Conservation (phyloP, 208 protist species). For the Leishmania guyanensis region DNA sequence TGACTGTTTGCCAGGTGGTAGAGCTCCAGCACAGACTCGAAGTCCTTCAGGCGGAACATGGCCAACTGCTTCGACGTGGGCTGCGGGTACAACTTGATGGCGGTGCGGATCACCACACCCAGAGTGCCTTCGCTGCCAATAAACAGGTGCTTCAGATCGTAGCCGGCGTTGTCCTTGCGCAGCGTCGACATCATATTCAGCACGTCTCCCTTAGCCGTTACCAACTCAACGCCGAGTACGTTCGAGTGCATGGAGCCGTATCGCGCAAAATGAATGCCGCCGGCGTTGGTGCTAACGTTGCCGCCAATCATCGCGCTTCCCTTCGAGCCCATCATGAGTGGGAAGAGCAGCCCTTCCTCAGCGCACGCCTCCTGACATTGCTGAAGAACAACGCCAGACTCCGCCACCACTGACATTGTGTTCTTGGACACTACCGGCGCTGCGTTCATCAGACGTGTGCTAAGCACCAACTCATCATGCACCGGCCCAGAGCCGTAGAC, state of each 20-base stretch:
- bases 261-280: conserved; percentile 95
- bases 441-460: conserved; percentile 91
- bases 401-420: conserved; percentile 75
- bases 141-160: conserved; percentile 97
- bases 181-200: conserved; percentile 82
- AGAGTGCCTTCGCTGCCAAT: conserved; percentile 97
- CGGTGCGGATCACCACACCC: conserved; percentile 93
- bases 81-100: conserved; percentile 52
- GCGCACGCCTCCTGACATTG: conserved; percentile 80
- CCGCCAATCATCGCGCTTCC: conserved; percentile 97
- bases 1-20: conserved; percentile 80
- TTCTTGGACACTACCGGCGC: conserved; percentile 60
- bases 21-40: conserved; percentile 70
- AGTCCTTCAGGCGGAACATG: conserved; percentile 72
- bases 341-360: conserved; percentile 88
- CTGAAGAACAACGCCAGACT: conserved; percentile 93
- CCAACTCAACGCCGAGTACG: conserved; percentile 94
- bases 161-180: conserved; percentile 97
- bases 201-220: conserved; percentile 80
- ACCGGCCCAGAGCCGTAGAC: conserved; percentile 93
- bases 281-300: conserved; percentile 96
- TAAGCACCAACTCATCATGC: conserved; percentile 94
- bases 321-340: conserved; percentile 96
- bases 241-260: conserved; percentile 96
- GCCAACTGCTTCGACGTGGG: conserved; percentile 85